phyloP scores from a whole-genome alignment of 2,329 filamentous ascomycete genomes.

The Exophiala oligosperma region DNA sequence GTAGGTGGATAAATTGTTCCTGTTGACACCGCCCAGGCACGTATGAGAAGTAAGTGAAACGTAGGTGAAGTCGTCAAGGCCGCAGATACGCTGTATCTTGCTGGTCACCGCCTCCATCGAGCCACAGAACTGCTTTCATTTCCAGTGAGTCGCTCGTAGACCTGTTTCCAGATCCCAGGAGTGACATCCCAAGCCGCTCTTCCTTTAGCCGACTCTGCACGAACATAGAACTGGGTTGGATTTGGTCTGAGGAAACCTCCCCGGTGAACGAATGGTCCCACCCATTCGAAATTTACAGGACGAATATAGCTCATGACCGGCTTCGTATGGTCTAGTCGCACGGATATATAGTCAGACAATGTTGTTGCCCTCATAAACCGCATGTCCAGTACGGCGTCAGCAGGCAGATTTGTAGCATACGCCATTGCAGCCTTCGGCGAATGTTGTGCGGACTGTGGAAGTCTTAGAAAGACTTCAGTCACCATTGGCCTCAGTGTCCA shows the following conservation, averaged over 20 bases:
- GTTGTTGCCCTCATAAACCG: slow-evolving; percentile 48
- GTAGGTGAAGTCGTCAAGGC: background rate
- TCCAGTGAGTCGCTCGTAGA: slow-evolving; percentile 41
- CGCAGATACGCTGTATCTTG: background rate
- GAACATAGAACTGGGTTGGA: slow-evolving; percentile 42
- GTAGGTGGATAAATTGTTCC: background rate
- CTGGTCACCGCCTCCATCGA: slow-evolving; percentile 23
- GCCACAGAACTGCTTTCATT: slow-evolving; percentile 13
- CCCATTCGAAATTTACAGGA: slow-evolving; percentile 41
- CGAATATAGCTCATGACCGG: slow-evolving; percentile 37
- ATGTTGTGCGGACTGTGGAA: slow-evolving; percentile 65
- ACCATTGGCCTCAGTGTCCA: slow-evolving; percentile 71
- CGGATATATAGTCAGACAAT: slow-evolving; percentile 43
- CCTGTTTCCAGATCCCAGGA: slow-evolving; percentile 45
- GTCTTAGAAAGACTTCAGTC: slow-evolving; percentile 66
- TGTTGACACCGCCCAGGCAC: background rate
- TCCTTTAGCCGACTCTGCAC: slow-evolving; percentile 34
- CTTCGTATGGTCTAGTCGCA: slow-evolving; percentile 43
- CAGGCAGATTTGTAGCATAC: slow-evolving; percentile 46
- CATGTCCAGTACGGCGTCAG: slow-evolving; percentile 44
- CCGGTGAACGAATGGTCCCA: slow-evolving; percentile 38
- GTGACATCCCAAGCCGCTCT: slow-evolving; percentile 38
- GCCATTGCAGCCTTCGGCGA: slow-evolving; percentile 52
- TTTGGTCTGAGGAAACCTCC: slow-evolving; percentile 41
- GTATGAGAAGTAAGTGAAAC: slow-evolving; percentile 9